phyloP scores from a whole-genome alignment of 78 protist genomes.

The Diacronema lutheri region DNA sequence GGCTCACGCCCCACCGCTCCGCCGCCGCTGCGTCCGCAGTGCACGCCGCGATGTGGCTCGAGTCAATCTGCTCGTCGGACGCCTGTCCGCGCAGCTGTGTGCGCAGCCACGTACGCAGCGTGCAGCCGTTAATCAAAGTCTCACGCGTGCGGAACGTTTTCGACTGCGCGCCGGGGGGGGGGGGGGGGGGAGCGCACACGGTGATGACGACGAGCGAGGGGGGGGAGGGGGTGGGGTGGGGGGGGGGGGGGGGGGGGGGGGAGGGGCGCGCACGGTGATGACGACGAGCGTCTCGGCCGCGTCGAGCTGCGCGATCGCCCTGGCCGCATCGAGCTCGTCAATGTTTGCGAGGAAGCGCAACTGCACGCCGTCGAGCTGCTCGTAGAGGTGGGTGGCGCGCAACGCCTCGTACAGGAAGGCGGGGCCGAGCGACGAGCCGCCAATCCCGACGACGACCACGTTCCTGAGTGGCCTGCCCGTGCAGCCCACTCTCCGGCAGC shows the following conservation, averaged over 20 bases:
- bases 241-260: no score
- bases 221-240: no score
- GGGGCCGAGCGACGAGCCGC: slow-evolving; percentile 15
- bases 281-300: slow-evolving; percentile 9
- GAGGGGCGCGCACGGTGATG: background rate
- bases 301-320: slow-evolving; percentile 2
- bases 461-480: slow-evolving; percentile 14
- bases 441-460: slow-evolving; percentile 6
- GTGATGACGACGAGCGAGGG: no score
- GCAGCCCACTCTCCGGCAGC: background rate
- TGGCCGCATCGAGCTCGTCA: background rate
- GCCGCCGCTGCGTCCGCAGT: background rate
- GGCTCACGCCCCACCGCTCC: background rate
- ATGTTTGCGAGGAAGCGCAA: slow-evolving; percentile 25
- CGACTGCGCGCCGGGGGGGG: background rate
- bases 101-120: background rate
- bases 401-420: slow-evolving; percentile 14
- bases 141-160: slow-evolving; percentile 23
- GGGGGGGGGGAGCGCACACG: no score
- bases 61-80: background rate
- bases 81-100: background rate
- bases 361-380: background rate
- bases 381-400: background rate
- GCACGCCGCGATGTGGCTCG: background rate
- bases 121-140: slow-evolving; percentile 19